Base-by-base conservation (phyloP, 2,329 filamentous ascomycete genomes). In the Xylariales sp. region DNA sequence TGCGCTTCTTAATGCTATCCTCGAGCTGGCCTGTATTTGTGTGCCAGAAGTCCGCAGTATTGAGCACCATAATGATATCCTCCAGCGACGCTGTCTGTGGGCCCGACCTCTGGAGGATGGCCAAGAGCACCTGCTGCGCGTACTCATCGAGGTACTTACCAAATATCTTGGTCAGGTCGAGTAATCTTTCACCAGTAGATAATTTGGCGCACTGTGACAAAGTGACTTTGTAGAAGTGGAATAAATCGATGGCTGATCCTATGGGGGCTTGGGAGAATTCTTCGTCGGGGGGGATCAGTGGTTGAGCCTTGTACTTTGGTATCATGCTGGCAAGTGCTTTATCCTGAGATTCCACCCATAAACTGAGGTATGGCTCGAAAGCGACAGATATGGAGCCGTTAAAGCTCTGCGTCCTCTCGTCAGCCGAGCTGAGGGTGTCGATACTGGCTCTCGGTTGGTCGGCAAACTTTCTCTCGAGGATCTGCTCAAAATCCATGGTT, bases 21-120 rank as follows among this genome's bases (percentile, higher is more conserved):
- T 97, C 91, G 1, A 98, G 73, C 56, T 97, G 91, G 33, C 83
- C 89, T 33, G 89, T 93, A 20, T 95, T 97, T 18, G 80, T 81
- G 56, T 96, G 91, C 77, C 93, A 98, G 60, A 97, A 98, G 56
- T 98, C 93, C 1, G 93, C 91, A 2, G 93, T 97, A 57, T 98
- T 98, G 33, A 98, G 71, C 1, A 97, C 89, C 4, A 95, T 69
- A 12, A 96, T 76, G 4, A 86, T 77, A 45, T 95, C 85, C 52
- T 95, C 82, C 3, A 93, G 54, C 4, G 70, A 63, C 2, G 76
- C 68, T 1, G 45, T 74, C 52, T 54, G 73, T 61, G 49, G 72
- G 48, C 59, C 79, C 54, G 63, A 85, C 4, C 62, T 61, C 47
- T 81, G 77, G 6, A 83, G 56, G 43, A 85, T 83, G 46, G 83